These are phyloP conservation scores for Silene conica DNA, from an alignment of 148 eudicot species.

Conservation along the genomic window DNA sequence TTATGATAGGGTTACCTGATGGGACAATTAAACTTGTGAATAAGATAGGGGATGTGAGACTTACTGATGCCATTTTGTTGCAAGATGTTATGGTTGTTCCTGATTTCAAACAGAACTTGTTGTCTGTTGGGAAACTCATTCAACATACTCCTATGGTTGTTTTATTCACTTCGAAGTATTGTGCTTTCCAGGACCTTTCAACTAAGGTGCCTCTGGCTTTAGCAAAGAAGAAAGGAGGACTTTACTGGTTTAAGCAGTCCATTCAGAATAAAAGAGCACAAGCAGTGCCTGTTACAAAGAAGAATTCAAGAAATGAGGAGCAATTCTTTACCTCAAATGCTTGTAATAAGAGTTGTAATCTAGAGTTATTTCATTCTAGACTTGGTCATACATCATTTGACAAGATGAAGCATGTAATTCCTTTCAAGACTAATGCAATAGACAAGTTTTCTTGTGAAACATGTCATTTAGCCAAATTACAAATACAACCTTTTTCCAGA, in stretches of 20 bases:
- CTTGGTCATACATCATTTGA: not conserved
- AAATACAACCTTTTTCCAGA: no score
- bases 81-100: not conserved
- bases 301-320: no score
- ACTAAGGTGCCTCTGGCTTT: not conserved
- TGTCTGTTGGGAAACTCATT: not conserved
- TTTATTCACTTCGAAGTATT: not conserved
- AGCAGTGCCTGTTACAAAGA: no score
- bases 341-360: no score
- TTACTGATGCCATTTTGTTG: not conserved
- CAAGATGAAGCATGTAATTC: not conserved
- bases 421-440: no score
- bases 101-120: not conserved
- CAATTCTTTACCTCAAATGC: no score
- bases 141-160: not conserved
- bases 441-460: no score
- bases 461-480: no score
- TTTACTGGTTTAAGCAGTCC: not conserved
- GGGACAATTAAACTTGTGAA: not conserved
- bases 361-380: not conserved
- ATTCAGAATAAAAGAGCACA: no score
- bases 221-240: not conserved
- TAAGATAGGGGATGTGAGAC: not conserved
- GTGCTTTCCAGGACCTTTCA: not conserved
- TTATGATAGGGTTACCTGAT: not conserved